These are phyloP conservation scores for Gynochthodes officinalis DNA, from an alignment of 257 asterid species.

Conservation along the genomic window DNA sequence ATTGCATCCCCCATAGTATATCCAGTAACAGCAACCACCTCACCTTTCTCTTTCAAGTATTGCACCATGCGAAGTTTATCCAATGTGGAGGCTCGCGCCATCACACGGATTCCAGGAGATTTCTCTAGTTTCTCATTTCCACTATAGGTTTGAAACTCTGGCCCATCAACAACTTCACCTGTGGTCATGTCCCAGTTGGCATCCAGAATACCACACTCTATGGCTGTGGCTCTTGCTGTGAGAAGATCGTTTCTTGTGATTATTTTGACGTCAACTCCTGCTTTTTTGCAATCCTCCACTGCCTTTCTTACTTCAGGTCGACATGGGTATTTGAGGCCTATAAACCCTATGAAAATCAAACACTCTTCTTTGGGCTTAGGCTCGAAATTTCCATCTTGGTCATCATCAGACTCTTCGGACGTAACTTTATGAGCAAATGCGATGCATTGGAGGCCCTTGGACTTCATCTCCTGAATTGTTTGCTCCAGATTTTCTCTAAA, in stretches of 20 bases:
- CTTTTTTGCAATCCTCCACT: slow-evolving; percentile 41
- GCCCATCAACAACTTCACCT: slow-evolving; percentile 52
- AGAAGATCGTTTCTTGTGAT: slow-evolving; percentile 56
- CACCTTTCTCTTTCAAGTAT: slow-evolving; percentile 50
- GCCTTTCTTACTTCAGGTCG: slow-evolving; percentile 49
- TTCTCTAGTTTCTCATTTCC: slow-evolving; percentile 33
- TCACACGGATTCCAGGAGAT: slow-evolving; percentile 43
- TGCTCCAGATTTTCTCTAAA: no score
- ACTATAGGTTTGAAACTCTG: slow-evolving; percentile 39
- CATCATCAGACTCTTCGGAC: background rate
- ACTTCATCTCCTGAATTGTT: no score
- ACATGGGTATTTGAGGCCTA: slow-evolving; percentile 59
- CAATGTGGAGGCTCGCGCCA: slow-evolving; percentile 61
- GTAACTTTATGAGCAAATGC: no score
- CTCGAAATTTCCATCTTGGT: slow-evolving; percentile 11
- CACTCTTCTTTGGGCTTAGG: slow-evolving; percentile 29
- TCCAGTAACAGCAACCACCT: slow-evolving; percentile 77
- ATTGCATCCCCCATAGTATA: slow-evolving; percentile 58
- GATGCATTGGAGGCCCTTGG: no score
- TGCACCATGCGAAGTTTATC: slow-evolving; percentile 55
- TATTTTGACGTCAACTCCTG: slow-evolving; percentile 60
- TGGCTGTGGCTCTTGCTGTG: slow-evolving; percentile 62
- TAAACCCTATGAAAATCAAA: slow-evolving; percentile 44
- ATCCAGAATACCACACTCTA: slow-evolving; percentile 61
- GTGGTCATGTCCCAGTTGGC: slow-evolving; percentile 9